phyloP scores from a whole-genome alignment of 1,284 basidiomycete genomes.

The Pseudozyma thailandica region DNA sequence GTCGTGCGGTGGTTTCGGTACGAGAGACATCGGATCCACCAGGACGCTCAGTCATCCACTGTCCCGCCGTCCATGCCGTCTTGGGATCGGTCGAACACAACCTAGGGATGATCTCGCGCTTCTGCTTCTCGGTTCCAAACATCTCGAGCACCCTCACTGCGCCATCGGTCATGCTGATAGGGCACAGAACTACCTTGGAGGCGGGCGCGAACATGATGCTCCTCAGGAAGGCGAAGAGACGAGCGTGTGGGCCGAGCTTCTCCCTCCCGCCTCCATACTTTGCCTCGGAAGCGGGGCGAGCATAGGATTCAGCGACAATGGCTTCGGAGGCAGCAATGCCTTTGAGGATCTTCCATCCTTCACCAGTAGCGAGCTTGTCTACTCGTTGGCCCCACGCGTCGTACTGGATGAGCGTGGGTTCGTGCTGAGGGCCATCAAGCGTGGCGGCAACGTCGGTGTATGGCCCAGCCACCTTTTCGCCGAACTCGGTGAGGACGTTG shows the following conservation, averaged over 20 bases:
- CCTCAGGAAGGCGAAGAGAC: conserved; percentile 41
- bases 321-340: conserved; percentile 25
- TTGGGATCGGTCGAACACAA: conserved; percentile 74
- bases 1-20: conserved; percentile 76
- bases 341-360: conserved; percentile 56
- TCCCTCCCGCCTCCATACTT: conserved; percentile 29
- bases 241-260: conserved; percentile 25
- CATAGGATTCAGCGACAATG: conserved; percentile 49
- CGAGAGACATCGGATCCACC: conserved; percentile 82
- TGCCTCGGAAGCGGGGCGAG: conserved; percentile 4
- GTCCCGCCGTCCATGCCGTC: conserved; percentile 78
- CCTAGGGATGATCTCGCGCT: conserved; percentile 73
- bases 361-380: conserved; percentile 48
- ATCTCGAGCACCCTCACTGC: conserved; percentile 78
- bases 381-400: conserved; percentile 53
- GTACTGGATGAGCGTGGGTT: conserved; percentile 53
- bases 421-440: conserved; percentile 40
- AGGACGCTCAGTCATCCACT: conserved; percentile 75
- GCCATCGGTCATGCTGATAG: conserved; percentile 80
- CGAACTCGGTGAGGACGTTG: conserved; percentile 17
- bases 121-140: conserved; percentile 74
- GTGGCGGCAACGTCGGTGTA: conserved; percentile 33
- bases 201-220: conserved; percentile 45
- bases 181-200: conserved; percentile 47
- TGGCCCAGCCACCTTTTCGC: conserved; percentile 18